Evolutionary conservation across 1,284 basidiomycete genomes (phyloP).

Genomic region (Microbotryum lychnidis-dioicae): DNA sequence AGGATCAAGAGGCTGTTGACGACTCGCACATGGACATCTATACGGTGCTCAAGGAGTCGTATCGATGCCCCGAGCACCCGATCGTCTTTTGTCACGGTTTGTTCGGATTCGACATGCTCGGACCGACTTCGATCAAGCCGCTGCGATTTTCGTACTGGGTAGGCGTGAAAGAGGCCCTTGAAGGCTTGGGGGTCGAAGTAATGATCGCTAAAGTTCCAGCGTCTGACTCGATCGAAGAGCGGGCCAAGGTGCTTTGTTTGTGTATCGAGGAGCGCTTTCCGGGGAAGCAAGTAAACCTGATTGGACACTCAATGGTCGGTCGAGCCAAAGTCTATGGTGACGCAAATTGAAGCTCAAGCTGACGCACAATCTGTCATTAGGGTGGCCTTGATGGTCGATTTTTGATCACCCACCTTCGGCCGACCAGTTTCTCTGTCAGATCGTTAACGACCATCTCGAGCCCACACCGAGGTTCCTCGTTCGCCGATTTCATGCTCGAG

Average conservation of each 20-base stretch:
- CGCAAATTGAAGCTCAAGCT: constrained; percentile 1
- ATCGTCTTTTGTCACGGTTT: constrained; percentile 90
- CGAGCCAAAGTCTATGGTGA: neutral
- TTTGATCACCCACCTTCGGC: constrained; percentile 49
- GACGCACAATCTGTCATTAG: constrained; percentile 42
- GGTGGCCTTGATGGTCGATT: constrained; percentile 90
- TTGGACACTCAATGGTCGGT: constrained; percentile 84
- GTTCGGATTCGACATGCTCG: constrained; percentile 48
- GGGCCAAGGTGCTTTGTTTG: constrained; percentile 76
- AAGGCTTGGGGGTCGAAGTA: constrained; percentile 79
- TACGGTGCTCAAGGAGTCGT: constrained; percentile 49
- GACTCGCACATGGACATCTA: constrained; percentile 27
- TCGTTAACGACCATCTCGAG: constrained; percentile 86
- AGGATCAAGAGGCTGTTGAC: constrained; percentile 15
- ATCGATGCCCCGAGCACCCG: constrained; percentile 67
- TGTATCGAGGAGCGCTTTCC: constrained; percentile 69
- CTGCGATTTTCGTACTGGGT: constrained; percentile 88
- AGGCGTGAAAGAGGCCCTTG: constrained; percentile 81
- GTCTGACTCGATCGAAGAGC: constrained; percentile 54
- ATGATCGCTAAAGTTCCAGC: constrained; percentile 87
- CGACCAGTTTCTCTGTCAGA: constrained; percentile 52
- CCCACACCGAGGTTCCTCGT: constrained; percentile 84
- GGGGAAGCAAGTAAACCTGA: constrained; percentile 73
- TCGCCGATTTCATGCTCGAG: constrained; percentile 83
- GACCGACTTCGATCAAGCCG: constrained; percentile 55